Percentiles rank a stretch among this genome's conserved stretches.
These are phyloP conservation scores for Cornus controversa DNA, from an alignment of 148 eudicot species.

Conservation along the genomic window DNA sequence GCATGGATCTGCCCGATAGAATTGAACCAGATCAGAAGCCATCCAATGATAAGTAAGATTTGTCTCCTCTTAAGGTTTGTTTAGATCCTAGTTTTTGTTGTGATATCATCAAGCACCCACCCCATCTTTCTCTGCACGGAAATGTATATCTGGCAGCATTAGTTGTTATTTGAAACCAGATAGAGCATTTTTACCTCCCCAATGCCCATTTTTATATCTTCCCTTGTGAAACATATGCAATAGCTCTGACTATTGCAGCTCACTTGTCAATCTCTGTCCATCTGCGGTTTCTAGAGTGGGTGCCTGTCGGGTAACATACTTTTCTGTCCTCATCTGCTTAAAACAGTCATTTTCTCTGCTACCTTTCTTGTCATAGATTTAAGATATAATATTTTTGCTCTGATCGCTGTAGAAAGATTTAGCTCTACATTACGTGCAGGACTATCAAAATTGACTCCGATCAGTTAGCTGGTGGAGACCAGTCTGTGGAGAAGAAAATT, in stretches of 20 bases:
- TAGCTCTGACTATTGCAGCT: neutral
- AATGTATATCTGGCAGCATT: neutral
- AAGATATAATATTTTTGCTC: neutral
- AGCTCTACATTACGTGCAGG: conserved; percentile 25
- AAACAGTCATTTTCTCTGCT: neutral
- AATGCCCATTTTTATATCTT: neutral
- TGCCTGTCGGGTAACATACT: neutral
- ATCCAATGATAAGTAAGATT: conserved; percentile 15
- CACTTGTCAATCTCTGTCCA: neutral
- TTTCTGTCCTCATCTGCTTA: neutral
- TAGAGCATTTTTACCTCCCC: neutral
- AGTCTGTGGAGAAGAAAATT: conserved; percentile 34
- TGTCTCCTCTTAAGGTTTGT: neutral
- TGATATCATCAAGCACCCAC: neutral
- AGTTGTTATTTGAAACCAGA: neutral
- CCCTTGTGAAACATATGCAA: neutral
- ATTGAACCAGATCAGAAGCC: conserved; percentile 17
- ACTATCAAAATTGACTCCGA: conserved; percentile 14
- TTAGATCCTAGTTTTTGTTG: neutral
- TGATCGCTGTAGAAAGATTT: neutral
- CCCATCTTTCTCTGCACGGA: neutral
- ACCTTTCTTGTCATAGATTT: neutral
- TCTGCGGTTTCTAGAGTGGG: neutral
- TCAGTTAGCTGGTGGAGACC: conserved; percentile 25
- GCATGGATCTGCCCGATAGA: neutral